phyloP scores from a whole-genome alignment of 345 rosid genomes.

The Anacardium occidentale region DNA sequence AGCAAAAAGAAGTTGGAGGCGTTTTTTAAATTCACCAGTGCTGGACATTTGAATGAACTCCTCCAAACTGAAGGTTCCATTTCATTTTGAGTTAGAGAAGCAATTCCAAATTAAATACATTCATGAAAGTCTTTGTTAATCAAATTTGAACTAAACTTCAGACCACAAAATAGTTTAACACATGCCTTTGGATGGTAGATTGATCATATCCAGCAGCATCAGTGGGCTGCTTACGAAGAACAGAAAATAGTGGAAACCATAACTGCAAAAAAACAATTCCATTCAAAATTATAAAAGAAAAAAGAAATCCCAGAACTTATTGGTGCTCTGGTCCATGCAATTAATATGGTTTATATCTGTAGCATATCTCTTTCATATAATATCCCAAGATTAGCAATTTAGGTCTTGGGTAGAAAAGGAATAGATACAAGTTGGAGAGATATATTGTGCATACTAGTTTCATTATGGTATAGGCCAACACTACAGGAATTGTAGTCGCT shows the following conservation, averaged over 20 bases:
- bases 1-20: constrained; percentile 82
- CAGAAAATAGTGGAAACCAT: constrained; percentile 89
- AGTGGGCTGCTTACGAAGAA: constrained; percentile 51
- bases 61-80: constrained; percentile 61
- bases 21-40: constrained; percentile 80
- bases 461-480: not conserved
- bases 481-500: not conserved
- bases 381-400: too few relatives aligned
- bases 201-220: constrained; percentile 44
- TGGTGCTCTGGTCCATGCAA: too few relatives aligned
- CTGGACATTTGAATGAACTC: constrained; percentile 83
- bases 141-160: constrained; percentile 5
- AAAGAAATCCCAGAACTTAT: too few relatives aligned
- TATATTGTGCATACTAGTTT: not conserved
- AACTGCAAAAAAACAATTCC: constrained; percentile 54
- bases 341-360: too few relatives aligned
- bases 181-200: constrained; percentile 65
- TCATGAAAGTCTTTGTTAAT: not conserved
- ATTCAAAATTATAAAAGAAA: not conserved
- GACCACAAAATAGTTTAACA: not conserved
- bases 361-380: too few relatives aligned
- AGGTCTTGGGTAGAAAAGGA: not conserved
- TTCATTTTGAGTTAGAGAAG: constrained; percentile 21
- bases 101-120: not conserved
- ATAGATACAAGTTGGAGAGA: not conserved